phyloP scores from a whole-genome alignment of 805 yeast genomes.

The Metschnikowia bowlesiae region DNA sequence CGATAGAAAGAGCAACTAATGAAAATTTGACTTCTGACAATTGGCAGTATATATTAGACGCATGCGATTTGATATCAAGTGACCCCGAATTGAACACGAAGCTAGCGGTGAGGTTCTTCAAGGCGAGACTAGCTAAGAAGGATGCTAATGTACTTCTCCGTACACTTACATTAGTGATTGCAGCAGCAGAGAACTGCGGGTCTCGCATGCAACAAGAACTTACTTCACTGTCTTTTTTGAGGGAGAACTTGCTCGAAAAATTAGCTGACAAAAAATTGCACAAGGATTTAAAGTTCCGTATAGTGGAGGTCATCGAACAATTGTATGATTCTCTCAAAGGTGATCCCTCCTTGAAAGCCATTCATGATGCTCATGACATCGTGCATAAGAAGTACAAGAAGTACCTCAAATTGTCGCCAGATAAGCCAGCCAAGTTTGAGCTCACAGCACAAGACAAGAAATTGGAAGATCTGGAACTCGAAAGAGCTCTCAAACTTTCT shows the following conservation, averaged over 20 bases:
- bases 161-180: constrained; percentile 32
- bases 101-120: constrained; percentile 25
- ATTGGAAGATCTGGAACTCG: constrained; percentile 77
- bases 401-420: constrained; percentile 37
- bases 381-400: constrained; percentile 39
- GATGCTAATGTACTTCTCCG: constrained; percentile 42
- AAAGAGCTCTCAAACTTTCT: constrained; percentile 70
- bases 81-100: constrained; percentile 37
- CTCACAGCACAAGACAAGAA: constrained; percentile 41
- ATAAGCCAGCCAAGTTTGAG: constrained; percentile 54
- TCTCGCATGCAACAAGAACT: constrained; percentile 42
- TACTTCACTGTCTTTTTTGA: constrained; percentile 34
- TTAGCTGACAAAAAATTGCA: constrained; percentile 60
- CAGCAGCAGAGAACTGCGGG: constrained; percentile 44
- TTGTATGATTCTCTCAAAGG: constrained; percentile 56
- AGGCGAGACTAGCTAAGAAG: constrained; percentile 22
- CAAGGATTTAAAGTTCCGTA: constrained; percentile 56
- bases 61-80: constrained; percentile 34
- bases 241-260: constrained; percentile 31
- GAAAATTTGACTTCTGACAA: constrained; percentile 38
- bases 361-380: constrained; percentile 56
- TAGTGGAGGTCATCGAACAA: constrained; percentile 66
- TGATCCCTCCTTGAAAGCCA: constrained; percentile 74
- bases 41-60: constrained; percentile 43
- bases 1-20: constrained; percentile 37